phyloP scores from a whole-genome alignment of 768 basidiomycete species.

The Termitomyces sp. region DNA sequence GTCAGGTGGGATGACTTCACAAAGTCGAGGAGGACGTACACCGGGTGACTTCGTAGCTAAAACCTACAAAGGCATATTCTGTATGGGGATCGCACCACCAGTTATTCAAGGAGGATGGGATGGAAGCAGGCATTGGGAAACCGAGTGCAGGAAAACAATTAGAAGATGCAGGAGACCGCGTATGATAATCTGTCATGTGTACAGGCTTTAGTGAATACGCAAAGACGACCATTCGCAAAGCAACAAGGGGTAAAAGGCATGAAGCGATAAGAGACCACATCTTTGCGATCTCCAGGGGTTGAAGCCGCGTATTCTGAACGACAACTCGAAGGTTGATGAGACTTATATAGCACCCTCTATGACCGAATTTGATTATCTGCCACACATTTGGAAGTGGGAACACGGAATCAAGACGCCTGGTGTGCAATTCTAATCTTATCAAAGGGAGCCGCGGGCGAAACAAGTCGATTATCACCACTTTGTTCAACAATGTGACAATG shows the following conservation, averaged over 20 bases:
- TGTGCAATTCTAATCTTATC: not conserved
- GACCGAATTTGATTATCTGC: not conserved
- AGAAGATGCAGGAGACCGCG: constrained; percentile 3
- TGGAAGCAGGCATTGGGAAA: constrained; percentile 39
- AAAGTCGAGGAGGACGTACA: constrained; percentile 34
- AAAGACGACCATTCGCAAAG: not conserved
- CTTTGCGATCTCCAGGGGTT: not conserved
- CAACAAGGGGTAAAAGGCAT: not conserved
- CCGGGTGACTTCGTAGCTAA: constrained; percentile 66
- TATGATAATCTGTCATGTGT: constrained; percentile 2
- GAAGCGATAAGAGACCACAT: not conserved
- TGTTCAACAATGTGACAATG: not conserved
- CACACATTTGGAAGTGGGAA: not conserved
- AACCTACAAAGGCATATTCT: constrained; percentile 74
- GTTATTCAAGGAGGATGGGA: constrained; percentile 37
- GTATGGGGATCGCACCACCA: constrained; percentile 63
- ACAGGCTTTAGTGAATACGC: constrained; percentile 11
- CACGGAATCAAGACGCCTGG: constrained; percentile 5
- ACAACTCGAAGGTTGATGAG: constrained; percentile 6
- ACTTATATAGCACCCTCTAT: constrained; percentile 36
- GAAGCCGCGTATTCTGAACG: too few species aligned
- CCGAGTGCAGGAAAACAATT: constrained; percentile 19
- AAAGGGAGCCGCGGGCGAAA: constrained; percentile 6
- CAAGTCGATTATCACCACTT: not conserved
- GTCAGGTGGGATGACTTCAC: not conserved